These are phyloP conservation scores for Diplocarpon mali DNA, from an alignment of 2,329 filamentous ascomycete genomes.

Conservation along the genomic window DNA sequence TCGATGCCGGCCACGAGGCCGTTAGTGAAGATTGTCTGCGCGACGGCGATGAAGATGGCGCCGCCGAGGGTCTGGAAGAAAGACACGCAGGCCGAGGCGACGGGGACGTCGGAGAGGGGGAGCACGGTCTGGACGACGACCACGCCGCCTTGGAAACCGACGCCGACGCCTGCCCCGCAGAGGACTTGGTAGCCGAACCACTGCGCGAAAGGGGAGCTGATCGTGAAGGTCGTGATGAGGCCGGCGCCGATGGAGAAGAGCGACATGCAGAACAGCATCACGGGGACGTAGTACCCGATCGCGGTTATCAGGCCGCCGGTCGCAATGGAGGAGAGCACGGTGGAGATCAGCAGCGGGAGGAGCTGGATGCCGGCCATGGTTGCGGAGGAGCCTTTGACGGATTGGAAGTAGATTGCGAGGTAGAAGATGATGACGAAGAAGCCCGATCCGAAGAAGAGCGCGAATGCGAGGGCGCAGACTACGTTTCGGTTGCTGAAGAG, in stretches of 20 bases:
- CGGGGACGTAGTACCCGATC: constrained; percentile 29
- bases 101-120: constrained; percentile 33
- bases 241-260: constrained; percentile 34
- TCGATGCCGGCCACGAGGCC: constrained; percentile 30
- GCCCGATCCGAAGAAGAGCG: constrained; percentile 33
- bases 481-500: constrained; percentile 35
- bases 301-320: constrained; percentile 27
- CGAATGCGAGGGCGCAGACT: constrained; percentile 32
- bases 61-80: constrained; percentile 41
- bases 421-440: constrained; percentile 38
- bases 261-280: constrained; percentile 25
- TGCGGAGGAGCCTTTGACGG: constrained; percentile 27
- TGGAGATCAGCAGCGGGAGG: constrained; percentile 29
- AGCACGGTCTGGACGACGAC: constrained; percentile 30
- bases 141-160: constrained; percentile 38
- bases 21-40: constrained; percentile 37
- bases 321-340: constrained; percentile 27
- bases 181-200: constrained; percentile 52
- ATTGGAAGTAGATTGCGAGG: constrained; percentile 42
- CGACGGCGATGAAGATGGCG: constrained; percentile 38
- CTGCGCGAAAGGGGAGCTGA: constrained; percentile 34
- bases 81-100: constrained; percentile 35
- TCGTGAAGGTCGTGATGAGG: constrained; percentile 41
- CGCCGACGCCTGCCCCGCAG: constrained; percentile 43
- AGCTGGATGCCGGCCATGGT: constrained; percentile 29